Conservation (phyloP, 371 early-diverging fungal species). For the Apophysomyces elegans region DNA sequence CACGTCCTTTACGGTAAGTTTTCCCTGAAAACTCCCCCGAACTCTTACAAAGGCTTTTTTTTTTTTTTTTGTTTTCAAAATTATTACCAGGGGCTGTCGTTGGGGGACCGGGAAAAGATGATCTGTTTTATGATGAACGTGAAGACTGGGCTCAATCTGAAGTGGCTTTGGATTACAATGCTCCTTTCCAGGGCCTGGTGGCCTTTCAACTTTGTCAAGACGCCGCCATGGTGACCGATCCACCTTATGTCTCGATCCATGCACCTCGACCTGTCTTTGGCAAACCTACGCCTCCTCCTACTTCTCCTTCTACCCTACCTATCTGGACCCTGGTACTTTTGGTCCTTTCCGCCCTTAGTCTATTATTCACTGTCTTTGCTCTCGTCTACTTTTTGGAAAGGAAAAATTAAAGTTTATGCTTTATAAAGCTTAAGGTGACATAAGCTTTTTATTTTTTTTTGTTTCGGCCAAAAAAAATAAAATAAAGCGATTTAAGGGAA, state of each 20-base stretch:
- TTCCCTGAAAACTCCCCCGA: too few relatives aligned
- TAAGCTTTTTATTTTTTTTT: too few relatives aligned
- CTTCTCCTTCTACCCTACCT: background rate
- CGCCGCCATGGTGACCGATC: conserved; percentile 31
- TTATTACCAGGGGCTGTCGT: conserved; percentile 49
- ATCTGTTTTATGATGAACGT: conserved; percentile 58
- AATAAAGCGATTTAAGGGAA: too few relatives aligned
- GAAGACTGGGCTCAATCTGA: conserved; percentile 53
- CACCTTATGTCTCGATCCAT: conserved; percentile 57
- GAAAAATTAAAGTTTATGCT: too few relatives aligned
- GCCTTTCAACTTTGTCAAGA: conserved; percentile 60
- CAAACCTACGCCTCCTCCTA: background rate
- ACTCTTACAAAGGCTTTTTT: too few relatives aligned
- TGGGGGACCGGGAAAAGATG: conserved; percentile 63
- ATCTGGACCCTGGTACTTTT: background rate
- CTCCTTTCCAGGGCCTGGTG: conserved; percentile 62
- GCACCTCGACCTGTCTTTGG: conserved; percentile 34
- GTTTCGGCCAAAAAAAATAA: too few relatives aligned
- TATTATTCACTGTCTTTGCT: too few relatives aligned
- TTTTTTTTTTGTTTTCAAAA: too few relatives aligned
- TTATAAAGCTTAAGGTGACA: too few relatives aligned
- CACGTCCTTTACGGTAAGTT: conserved; percentile 49
- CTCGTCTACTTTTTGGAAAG: too few relatives aligned
- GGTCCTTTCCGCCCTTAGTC: background rate
- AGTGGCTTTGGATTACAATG: conserved; percentile 71